phyloP scores from a whole-genome alignment of 768 basidiomycete genomes.

The Suillus subluteus region DNA sequence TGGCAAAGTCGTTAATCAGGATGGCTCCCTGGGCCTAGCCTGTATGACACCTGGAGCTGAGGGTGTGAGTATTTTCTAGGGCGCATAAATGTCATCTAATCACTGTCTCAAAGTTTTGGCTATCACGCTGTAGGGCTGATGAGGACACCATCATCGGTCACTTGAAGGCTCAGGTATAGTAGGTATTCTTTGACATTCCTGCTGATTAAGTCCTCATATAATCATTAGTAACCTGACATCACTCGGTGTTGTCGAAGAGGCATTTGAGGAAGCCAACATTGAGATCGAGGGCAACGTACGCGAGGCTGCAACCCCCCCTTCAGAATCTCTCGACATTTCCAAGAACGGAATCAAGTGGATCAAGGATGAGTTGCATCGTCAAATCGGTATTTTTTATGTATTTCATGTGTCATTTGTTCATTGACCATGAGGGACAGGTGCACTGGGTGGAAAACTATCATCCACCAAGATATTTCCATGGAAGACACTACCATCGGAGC shows the following conservation, averaged over 20 bases:
- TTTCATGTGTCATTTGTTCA: background rate
- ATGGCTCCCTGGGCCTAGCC: background rate
- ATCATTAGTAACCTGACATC: background rate
- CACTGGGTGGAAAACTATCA: background rate
- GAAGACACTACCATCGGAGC: conserved; percentile 1
- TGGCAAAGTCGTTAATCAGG: conserved; percentile 14
- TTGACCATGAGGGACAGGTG: background rate
- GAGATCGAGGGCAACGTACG: background rate
- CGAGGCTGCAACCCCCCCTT: background rate
- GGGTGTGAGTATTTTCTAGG: background rate
- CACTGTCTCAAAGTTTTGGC: background rate
- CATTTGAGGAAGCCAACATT: background rate
- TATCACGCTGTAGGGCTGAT: background rate
- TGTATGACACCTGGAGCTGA: conserved; percentile 5
- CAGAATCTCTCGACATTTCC: background rate
- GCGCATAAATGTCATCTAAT: too few relatives aligned
- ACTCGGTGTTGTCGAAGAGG: background rate
- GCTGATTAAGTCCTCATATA: too few relatives aligned
- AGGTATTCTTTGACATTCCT: background rate
- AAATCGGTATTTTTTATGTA: background rate
- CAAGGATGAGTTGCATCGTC: background rate
- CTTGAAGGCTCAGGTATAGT: conserved; percentile 14
- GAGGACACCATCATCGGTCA: background rate
- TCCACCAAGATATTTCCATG: background rate
- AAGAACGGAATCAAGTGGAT: background rate